phyloP scores from a whole-genome alignment of 192 early-diverging fungal genomes.

The Coemansia sp. region DNA sequence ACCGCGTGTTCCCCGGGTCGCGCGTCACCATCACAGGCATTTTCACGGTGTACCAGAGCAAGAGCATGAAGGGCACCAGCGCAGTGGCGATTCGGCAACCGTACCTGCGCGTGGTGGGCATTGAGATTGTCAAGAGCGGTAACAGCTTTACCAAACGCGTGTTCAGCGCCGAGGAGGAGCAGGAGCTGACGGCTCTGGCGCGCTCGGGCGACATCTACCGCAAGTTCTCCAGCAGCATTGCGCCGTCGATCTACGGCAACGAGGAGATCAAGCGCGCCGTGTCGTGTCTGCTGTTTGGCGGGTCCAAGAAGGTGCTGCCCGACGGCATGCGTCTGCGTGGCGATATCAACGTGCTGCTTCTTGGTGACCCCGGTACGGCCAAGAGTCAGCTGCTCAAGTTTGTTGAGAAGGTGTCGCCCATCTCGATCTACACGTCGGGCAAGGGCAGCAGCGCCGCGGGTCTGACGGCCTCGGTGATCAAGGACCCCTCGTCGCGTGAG shows the following conservation, averaged over 20 bases:
- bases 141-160: constrained; percentile 58
- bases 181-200: constrained; percentile 85
- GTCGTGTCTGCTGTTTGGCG: constrained; percentile 90
- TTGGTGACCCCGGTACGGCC: constrained; percentile 98
- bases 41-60: constrained; percentile 89
- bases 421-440: constrained; percentile 98
- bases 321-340: constrained; percentile 97
- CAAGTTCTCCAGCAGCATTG: constrained; percentile 89
- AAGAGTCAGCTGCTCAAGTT: constrained; percentile 99
- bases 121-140: constrained; percentile 76
- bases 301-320: constrained; percentile 91
- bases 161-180: constrained; percentile 91
- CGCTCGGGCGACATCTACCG: constrained; percentile 84
- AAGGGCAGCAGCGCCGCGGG: constrained; percentile 98
- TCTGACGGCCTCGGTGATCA: constrained; percentile 95
- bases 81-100: constrained; percentile 90
- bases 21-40: constrained; percentile 92
- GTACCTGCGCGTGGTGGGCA: constrained; percentile 91
- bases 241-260: constrained; percentile 95
- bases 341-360: constrained; percentile 94
- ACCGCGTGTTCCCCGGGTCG: constrained; percentile 90
- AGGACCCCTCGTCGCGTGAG: constrained; percentile 87
- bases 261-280: constrained; percentile 98
- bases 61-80: constrained; percentile 58
- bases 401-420: constrained; percentile 95